phyloP scores from a whole-genome alignment of 805 yeast genomes.

The Saccharomycopsis synnaedendra region DNA sequence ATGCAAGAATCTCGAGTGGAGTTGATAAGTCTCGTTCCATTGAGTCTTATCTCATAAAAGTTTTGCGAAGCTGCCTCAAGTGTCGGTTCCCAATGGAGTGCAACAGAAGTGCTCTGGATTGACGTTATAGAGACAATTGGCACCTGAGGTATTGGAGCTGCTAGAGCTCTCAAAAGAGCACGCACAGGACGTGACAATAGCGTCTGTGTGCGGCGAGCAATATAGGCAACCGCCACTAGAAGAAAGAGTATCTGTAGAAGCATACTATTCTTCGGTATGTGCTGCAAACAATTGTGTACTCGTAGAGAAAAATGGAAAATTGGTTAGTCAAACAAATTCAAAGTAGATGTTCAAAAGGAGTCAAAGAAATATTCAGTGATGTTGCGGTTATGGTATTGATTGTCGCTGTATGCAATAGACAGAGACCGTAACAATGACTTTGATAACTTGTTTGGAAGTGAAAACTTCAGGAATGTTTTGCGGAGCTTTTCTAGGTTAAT shows the following conservation, averaged over 20 bases:
- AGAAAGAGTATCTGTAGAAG: slow-evolving; percentile 6
- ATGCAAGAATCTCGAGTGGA: slow-evolving; percentile 7
- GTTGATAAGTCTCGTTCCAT: slow-evolving; percentile 8
- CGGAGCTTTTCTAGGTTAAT: too few species aligned
- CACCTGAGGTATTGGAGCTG: slow-evolving; percentile 11
- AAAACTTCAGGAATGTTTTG: too few species aligned
- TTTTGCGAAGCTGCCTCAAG: slow-evolving; percentile 9
- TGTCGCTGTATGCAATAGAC: too few species aligned
- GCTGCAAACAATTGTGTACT: too few species aligned
- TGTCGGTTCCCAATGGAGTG: slow-evolving; percentile 14
- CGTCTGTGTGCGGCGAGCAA: slow-evolving; percentile 1
- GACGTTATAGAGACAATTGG: slow-evolving; percentile 10
- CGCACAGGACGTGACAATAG: slow-evolving; percentile 6
- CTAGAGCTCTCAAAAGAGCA: slow-evolving; percentile 6
- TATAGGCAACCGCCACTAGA: slow-evolving; percentile 8
- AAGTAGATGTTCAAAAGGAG: too few species aligned
- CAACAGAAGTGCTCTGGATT: slow-evolving; percentile 2
- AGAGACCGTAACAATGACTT: too few species aligned
- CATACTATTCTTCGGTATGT: background rate
- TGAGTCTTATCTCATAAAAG: slow-evolving; percentile 9
- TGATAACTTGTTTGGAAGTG: too few species aligned
- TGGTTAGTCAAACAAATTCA: too few species aligned
- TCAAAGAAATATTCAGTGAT: too few species aligned
- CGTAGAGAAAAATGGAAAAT: background rate
- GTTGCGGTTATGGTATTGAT: too few species aligned